Evolutionary conservation across 441 rosid species (phyloP).

Genomic region (Populus hybrid): DNA sequence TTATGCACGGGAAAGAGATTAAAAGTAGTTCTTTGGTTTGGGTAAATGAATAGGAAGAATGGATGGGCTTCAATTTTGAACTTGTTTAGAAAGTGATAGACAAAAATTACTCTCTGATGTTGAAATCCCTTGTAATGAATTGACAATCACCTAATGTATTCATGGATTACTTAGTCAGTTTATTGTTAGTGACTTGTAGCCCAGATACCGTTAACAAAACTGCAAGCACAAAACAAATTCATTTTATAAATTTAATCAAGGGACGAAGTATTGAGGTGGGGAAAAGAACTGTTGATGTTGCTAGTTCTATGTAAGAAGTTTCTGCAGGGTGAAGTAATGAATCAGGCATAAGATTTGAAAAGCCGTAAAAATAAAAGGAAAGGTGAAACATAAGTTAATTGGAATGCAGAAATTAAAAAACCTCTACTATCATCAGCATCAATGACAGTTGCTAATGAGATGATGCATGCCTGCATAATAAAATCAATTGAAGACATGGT

Average conservation of each 20-base stretch:
- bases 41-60: no score
- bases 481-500: conserved; percentile 1
- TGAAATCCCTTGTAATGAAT: no score
- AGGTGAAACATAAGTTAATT: neutral
- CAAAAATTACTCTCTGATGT: no score
- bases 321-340: neutral
- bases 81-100: no score
- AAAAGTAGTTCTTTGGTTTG: no score
- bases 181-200: conserved; percentile 46
- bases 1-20: no score
- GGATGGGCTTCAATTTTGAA: no score
- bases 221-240: conserved; percentile 36
- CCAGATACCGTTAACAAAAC: conserved; percentile 88
- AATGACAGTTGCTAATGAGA: neutral
- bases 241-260: neutral
- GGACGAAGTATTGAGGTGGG: neutral
- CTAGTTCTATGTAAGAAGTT: conserved; percentile 5
- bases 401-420: conserved; percentile 4
- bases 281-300: neutral
- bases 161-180: conserved; percentile 24
- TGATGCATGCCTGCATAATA: neutral
- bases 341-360: neutral
- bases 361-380: neutral
- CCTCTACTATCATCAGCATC: conserved; percentile 1
- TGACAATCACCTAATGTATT: no score